A percentile compares a stretch with the other conserved stretches of the same genome.
phyloP scores from a whole-genome alignment of 129 eudicot species.

The Ambrosia artemisiifolia region DNA sequence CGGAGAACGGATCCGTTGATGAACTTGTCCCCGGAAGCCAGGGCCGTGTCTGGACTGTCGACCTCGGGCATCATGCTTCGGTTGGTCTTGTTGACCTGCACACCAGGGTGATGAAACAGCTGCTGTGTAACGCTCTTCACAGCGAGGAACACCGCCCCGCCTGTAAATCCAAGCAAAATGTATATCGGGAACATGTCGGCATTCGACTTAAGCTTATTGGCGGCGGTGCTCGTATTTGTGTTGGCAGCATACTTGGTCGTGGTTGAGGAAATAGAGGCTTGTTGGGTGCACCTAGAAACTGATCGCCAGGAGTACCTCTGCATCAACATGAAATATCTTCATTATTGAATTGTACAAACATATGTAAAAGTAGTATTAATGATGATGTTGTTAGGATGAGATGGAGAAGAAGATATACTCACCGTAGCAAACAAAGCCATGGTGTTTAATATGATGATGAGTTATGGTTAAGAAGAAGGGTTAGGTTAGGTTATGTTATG shows the following conservation, averaged over 20 bases:
- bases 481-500: neutral
- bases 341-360: neutral
- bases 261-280: conserved; percentile 17
- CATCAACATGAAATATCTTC: neutral
- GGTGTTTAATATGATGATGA: conserved; percentile 14
- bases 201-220: conserved; percentile 25
- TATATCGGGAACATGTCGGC: conserved; percentile 33
- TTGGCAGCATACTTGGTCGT: conserved; percentile 9
- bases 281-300: conserved; percentile 14
- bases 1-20: conserved; percentile 27
- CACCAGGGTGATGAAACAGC: conserved; percentile 38
- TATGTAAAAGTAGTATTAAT: neutral
- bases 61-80: conserved; percentile 41
- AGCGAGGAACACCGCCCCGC: conserved; percentile 33
- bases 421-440: conserved; percentile 33
- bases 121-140: conserved; percentile 23
- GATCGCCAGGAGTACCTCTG: conserved; percentile 19
- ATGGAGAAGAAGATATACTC: neutral
- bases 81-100: conserved; percentile 32
- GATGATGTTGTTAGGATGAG: neutral
- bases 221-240: neutral
- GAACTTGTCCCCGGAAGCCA: conserved; percentile 30
- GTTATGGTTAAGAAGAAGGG: neutral
- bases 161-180: conserved; percentile 35
- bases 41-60: conserved; percentile 19